Evolutionary conservation across 768 basidiomycete genomes (phyloP).

Genomic region (Serendipita sp.): DNA sequence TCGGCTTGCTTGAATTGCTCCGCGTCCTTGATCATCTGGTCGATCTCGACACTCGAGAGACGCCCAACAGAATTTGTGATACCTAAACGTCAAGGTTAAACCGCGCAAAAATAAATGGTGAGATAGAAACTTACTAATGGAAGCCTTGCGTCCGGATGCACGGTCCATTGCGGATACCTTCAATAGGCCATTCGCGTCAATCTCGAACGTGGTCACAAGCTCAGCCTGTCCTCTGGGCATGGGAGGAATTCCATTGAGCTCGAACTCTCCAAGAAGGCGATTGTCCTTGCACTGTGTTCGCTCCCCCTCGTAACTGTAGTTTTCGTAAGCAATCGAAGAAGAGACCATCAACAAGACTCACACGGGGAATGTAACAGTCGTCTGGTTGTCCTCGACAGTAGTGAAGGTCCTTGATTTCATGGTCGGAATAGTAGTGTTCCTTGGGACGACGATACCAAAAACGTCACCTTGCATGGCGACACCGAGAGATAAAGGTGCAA

Average conservation of each 20-base stretch:
- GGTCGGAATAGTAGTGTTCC: constrained; percentile 98
- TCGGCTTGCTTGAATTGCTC: constrained; percentile 93
- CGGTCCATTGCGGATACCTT: constrained; percentile 98
- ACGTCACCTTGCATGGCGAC: constrained; percentile 99
- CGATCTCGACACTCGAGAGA: constrained; percentile 92
- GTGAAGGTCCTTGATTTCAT: constrained; percentile 99
- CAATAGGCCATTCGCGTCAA: constrained; percentile 97
- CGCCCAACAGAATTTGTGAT: constrained; percentile 99
- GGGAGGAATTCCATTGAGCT: constrained; percentile 95
- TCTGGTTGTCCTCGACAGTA: constrained; percentile 99
- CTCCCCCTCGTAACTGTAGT: constrained; percentile 83
- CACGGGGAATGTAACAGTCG: constrained; percentile 99
- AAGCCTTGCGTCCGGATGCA: constrained; percentile 97
- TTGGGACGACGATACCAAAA: constrained; percentile 97
- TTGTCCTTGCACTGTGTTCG: constrained; percentile 99
- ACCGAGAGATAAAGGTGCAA: constrained; percentile 95
- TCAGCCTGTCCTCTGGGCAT: constrained; percentile 99
- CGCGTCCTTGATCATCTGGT: constrained; percentile 99
- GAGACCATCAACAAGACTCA: constrained; percentile 23
- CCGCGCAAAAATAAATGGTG: background rate
- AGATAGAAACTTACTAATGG: constrained; percentile 54
- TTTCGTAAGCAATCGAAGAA: background rate
- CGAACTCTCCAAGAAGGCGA: constrained; percentile 97
- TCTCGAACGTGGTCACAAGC: constrained; percentile 97
- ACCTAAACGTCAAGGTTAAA: constrained; percentile 27